These are phyloP conservation scores for Drechslerella coelobrocha DNA, from an alignment of 2,329 filamentous ascomycete species.

Conservation along the genomic window DNA sequence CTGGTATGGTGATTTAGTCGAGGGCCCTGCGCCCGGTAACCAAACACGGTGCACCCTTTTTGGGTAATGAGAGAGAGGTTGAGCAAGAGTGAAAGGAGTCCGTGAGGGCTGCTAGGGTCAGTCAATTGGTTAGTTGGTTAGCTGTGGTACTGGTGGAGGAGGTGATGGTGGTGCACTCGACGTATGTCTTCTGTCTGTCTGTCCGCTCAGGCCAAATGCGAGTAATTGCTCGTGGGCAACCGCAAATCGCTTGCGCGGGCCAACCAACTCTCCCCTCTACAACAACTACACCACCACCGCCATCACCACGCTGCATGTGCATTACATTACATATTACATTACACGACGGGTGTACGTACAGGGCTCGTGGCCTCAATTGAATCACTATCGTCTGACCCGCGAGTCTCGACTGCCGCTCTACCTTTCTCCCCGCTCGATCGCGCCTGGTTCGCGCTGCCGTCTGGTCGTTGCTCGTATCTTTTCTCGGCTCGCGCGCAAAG, in stretches of 20 bases:
- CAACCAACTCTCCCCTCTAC: background rate
- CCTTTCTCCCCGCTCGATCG: conserved; percentile 5
- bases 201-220: background rate
- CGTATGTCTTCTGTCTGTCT: conserved; percentile 1
- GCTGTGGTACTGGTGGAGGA: background rate
- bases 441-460: background rate
- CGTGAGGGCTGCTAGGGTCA: too few relatives aligned
- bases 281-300: too few relatives aligned
- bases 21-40: background rate
- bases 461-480: background rate
- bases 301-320: background rate
- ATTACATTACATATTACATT: background rate
- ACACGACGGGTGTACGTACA: background rate
- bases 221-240: background rate
- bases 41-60: background rate
- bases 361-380: background rate
- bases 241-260: background rate
- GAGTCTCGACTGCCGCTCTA: background rate
- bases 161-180: background rate
- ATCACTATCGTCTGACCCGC: background rate
- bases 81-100: background rate
- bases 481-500: background rate
- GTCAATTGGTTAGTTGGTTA: too few relatives aligned
- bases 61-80: background rate
- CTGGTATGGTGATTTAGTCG: conserved; percentile 4